Percentiles rank a stretch among this genome's conserved stretches.
Evolutionary conservation across 352 stramenopile species (phyloP).

Genomic region (Globisporangium spinosum): DNA sequence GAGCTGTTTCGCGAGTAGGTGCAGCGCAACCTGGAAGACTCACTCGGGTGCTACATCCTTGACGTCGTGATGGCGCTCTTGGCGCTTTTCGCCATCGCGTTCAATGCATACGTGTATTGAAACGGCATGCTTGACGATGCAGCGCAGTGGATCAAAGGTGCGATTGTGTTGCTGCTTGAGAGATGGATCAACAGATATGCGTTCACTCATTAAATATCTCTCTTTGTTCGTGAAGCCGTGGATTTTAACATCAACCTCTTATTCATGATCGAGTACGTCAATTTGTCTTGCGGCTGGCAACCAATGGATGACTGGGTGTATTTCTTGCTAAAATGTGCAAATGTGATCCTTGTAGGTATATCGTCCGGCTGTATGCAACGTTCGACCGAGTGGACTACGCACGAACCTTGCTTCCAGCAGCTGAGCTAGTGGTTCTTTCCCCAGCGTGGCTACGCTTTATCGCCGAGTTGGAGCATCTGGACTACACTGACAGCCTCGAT

Average conservation of each 20-base stretch:
- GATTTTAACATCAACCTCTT: conserved; percentile 61
- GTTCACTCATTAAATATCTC: neutral
- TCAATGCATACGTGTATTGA: conserved; percentile 70
- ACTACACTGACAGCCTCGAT: conserved; percentile 13
- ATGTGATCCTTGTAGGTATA: conserved; percentile 25
- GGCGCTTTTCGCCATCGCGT: conserved; percentile 61
- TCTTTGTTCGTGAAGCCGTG: conserved; percentile 24
- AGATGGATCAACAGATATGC: neutral
- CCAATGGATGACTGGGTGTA: neutral
- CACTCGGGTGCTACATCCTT: conserved; percentile 40
- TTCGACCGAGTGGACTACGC: conserved; percentile 66
- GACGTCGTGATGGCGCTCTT: conserved; percentile 43
- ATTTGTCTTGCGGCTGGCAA: neutral
- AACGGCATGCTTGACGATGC: conserved; percentile 26
- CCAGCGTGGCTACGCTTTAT: conserved; percentile 44
- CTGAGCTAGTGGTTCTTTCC: conserved; percentile 58
- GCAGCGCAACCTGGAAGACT: conserved; percentile 72
- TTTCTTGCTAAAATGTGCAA: neutral
- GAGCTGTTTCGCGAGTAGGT: conserved; percentile 63
- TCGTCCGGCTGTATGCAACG: conserved; percentile 54
- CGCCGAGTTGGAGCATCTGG: neutral
- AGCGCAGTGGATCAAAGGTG: conserved; percentile 49
- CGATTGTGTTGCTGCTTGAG: neutral
- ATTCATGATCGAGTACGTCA: conserved; percentile 64
- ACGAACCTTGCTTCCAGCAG: conserved; percentile 39